Conservation (phyloP, 768 basidiomycete species). For the Epithele typhae region DNA sequence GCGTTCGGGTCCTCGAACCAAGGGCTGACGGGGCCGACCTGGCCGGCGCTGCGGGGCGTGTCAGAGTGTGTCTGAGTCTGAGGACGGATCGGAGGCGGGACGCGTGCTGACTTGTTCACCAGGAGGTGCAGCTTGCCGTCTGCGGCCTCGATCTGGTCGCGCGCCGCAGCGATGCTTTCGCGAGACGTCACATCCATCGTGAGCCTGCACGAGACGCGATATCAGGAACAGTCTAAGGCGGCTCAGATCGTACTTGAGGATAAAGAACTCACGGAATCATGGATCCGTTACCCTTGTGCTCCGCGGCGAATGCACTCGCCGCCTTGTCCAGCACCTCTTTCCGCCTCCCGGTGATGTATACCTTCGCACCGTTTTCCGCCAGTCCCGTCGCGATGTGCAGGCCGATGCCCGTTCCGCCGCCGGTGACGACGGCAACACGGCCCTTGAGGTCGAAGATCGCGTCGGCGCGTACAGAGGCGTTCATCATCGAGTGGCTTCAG, state of each 20-base stretch:
- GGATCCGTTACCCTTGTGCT: constrained; percentile 36
- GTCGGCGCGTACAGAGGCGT: constrained; percentile 10
- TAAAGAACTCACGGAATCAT: constrained; percentile 51
- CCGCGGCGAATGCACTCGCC: constrained; percentile 38
- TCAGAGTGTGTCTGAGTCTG: not conserved
- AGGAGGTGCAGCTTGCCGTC: constrained; percentile 76
- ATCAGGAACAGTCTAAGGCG: not conserved
- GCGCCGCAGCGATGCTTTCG: constrained; percentile 55
- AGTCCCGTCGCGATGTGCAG: constrained; percentile 69
- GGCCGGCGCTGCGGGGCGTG: constrained; percentile 56
- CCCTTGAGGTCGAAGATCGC: constrained; percentile 44
- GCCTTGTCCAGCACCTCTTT: constrained; percentile 58
- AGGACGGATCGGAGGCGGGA: not conserved
- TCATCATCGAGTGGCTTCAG: too few relatives aligned
- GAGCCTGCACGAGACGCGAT: constrained; percentile 34
- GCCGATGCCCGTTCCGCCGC: constrained; percentile 50
- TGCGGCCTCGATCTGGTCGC: constrained; percentile 46
- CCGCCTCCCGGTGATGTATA: constrained; percentile 75
- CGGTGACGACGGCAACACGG: constrained; percentile 48
- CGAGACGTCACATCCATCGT: constrained; percentile 72
- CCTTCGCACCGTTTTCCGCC: constrained; percentile 73
- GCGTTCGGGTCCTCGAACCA: constrained; percentile 56
- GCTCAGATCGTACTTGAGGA: not conserved
- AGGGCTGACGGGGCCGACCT: constrained; percentile 56
- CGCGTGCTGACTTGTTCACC: constrained; percentile 66